Evolutionary conservation across 164 flowering plant genomes (phyloP).

Genomic region (Houttuynia cordata): DNA sequence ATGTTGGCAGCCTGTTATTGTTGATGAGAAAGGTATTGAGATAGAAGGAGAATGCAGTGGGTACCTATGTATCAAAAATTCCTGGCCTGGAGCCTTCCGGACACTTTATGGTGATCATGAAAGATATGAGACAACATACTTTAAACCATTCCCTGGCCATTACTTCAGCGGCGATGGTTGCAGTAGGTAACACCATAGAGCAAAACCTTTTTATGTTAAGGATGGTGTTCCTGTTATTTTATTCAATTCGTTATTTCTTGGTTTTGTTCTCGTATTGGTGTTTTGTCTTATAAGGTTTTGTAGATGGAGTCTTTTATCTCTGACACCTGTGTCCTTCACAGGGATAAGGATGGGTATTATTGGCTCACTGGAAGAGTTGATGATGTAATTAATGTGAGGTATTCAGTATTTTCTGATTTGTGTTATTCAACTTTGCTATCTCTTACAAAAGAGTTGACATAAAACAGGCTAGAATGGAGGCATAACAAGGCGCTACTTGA

Average conservation of each 20-base stretch:
- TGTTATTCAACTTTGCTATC: too few species aligned
- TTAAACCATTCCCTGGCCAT: slow-evolving; percentile 82
- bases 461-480: too few species aligned
- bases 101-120: slow-evolving; percentile 97
- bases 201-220: too few species aligned
- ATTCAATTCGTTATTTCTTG: too few species aligned
- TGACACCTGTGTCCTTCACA: slow-evolving; percentile 9
- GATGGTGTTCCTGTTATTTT: too few species aligned
- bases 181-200: slow-evolving; percentile 40
- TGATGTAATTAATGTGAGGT: slow-evolving; percentile 99
- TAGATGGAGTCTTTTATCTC: neutral
- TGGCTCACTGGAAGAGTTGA: slow-evolving; percentile 99
- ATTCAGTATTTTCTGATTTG: slow-evolving; percentile 5
- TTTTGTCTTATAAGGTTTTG: neutral
- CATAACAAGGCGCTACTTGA: too few species aligned
- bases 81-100: slow-evolving; percentile 98
- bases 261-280: too few species aligned
- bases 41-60: slow-evolving; percentile 97
- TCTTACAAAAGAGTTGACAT: too few species aligned
- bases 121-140: slow-evolving; percentile 96
- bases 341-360: slow-evolving; percentile 95
- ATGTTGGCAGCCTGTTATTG: slow-evolving; percentile 71
- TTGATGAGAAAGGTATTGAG: slow-evolving; percentile 93
- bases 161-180: slow-evolving; percentile 98
- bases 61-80: slow-evolving; percentile 70